Conservation (phyloP, 257 asterid genomes). For the Knoxia roxburghii region DNA sequence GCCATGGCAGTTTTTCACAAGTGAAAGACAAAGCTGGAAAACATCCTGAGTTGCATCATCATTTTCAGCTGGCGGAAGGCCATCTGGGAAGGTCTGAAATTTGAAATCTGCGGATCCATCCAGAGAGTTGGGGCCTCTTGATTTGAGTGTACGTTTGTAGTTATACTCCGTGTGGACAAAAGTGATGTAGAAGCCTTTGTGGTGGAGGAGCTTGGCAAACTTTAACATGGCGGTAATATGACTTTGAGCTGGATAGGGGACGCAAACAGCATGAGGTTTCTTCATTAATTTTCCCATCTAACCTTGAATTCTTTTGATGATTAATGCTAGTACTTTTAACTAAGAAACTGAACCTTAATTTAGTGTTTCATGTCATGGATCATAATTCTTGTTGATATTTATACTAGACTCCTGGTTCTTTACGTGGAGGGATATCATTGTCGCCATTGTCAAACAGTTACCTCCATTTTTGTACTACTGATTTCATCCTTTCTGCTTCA, state of each 20-base stretch:
- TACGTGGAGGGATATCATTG: no score
- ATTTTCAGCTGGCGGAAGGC: not conserved
- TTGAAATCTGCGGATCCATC: not conserved
- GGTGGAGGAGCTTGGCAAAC: constrained; percentile 13
- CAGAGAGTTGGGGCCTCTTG: not conserved
- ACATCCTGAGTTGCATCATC: not conserved
- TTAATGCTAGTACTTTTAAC: no score
- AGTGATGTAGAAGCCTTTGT: constrained; percentile 18
- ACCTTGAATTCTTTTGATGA: no score
- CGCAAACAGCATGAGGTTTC: constrained; percentile 19
- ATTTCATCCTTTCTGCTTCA: no score
- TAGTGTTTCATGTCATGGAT: not conserved
- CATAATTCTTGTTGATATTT: no score
- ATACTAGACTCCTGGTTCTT: no score
- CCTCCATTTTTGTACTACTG: no score
- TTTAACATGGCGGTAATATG: constrained; percentile 16
- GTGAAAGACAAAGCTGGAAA: not conserved
- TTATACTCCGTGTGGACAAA: constrained; percentile 21
- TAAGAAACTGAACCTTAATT: no score
- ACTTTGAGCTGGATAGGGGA: constrained; percentile 20
- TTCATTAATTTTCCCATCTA: constrained; percentile 1
- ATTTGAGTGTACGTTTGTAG: constrained; percentile 8
- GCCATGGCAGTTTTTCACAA: not conserved
- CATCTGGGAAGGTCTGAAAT: constrained; percentile 14
- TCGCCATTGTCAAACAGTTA: no score